Percentiles rank a stretch among this genome's conserved stretches.
Conservation (phyloP, 2,329 filamentous ascomycete species). For the Ustulina deusta region DNA sequence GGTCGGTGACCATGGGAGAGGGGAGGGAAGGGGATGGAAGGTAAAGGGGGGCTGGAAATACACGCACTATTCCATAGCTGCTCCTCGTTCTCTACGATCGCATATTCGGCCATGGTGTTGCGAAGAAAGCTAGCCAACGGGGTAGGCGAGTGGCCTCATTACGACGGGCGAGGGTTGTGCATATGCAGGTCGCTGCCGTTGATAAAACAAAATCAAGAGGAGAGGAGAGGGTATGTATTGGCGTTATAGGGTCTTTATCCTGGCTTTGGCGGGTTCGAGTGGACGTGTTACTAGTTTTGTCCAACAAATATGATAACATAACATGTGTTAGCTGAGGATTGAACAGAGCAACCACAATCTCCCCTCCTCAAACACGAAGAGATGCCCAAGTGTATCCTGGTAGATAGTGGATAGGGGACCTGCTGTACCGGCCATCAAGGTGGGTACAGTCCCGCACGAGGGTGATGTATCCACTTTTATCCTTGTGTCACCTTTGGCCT, state of each 20-base stretch:
- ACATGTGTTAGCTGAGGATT: constrained; percentile 21
- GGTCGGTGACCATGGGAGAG: background rate
- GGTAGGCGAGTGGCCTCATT: constrained; percentile 43
- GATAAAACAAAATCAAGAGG: constrained; percentile 1
- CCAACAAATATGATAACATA: constrained; percentile 13
- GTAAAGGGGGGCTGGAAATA: constrained; percentile 8
- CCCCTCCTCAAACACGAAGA: constrained; percentile 4
- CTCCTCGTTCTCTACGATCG: constrained; percentile 79
- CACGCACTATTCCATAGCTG: constrained; percentile 88
- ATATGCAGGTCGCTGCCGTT: constrained; percentile 20
- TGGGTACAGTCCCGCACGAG: too few relatives aligned
- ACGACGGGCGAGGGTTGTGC: constrained; percentile 37
- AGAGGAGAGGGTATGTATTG: background rate
- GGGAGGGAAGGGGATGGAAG: constrained; percentile 33
- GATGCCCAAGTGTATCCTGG: background rate
- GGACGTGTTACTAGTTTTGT: constrained; percentile 18
- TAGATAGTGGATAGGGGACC: background rate
- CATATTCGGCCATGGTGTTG: constrained; percentile 65
- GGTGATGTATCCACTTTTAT: too few relatives aligned
- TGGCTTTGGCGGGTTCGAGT: background rate
- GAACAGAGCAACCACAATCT: constrained; percentile 2
- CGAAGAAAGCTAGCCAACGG: constrained; percentile 39
- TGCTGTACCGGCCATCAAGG: too few relatives aligned
- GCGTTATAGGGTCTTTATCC: constrained; percentile 4
- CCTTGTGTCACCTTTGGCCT: too few relatives aligned